Percentiles rank a stretch among this genome's conserved stretches.
These are phyloP conservation scores for Clonostachys byssicola DNA, from an alignment of 2,329 filamentous ascomycete genomes.

Conservation along the genomic window DNA sequence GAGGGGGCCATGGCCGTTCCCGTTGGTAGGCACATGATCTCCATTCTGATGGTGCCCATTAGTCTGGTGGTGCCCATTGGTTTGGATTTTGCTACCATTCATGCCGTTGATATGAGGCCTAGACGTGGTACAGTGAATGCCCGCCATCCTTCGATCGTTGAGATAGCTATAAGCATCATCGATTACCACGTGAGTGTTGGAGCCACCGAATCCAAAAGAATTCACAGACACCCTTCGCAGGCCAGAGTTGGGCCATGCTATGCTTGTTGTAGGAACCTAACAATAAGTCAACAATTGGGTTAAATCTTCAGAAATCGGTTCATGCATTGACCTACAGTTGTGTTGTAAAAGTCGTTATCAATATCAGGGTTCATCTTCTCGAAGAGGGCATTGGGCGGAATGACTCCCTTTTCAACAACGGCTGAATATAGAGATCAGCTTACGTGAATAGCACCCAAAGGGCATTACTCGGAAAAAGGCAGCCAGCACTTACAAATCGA, in stretches of 20 bases:
- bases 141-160: constrained; percentile 1
- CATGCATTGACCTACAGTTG: constrained; percentile 25
- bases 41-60: neutral
- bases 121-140: neutral
- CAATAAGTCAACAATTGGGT: neutral
- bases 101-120: constrained; percentile 4
- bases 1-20: neutral
- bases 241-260: neutral
- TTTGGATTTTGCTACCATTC: constrained; percentile 6
- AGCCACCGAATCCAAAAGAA: constrained; percentile 12
- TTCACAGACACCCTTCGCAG: constrained; percentile 8
- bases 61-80: neutral
- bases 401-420: constrained; percentile 45
- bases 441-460: constrained; percentile 9
- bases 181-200: constrained; percentile 11
- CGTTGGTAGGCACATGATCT: neutral
- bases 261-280: neutral
- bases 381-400: constrained; percentile 43
- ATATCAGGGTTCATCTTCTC: constrained; percentile 1
- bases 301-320: constrained; percentile 41
- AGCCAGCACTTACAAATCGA: neutral
- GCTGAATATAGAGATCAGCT: constrained; percentile 13
- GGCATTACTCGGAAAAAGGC: constrained; percentile 5
- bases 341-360: neutral
- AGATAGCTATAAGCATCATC: constrained; percentile 9